Conservation (phyloP, 2,329 filamentous ascomycete genomes). For the Cadophora sp. region DNA sequence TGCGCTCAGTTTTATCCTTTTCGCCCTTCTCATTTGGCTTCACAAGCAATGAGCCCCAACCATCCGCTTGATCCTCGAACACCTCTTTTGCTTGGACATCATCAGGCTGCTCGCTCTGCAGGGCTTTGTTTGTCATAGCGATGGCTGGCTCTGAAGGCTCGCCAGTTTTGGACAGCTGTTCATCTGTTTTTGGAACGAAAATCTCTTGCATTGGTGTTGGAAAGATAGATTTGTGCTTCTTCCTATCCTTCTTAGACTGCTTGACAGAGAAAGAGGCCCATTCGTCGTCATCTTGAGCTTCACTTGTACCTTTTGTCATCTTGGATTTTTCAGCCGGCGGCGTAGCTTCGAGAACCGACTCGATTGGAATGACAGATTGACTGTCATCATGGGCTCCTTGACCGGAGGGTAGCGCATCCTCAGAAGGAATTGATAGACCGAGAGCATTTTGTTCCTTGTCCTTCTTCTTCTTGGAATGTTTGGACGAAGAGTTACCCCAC, state of each 20-base stretch:
- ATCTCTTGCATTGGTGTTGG: slow-evolving; percentile 8
- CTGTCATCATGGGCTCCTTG: background rate
- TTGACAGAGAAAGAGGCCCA: slow-evolving; percentile 8
- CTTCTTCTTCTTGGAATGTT: slow-evolving; percentile 32
- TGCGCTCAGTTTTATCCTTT: slow-evolving; percentile 11
- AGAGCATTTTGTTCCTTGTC: slow-evolving; percentile 35
- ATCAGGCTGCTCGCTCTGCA: background rate
- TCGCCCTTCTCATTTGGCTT: slow-evolving; percentile 16
- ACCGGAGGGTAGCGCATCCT: background rate
- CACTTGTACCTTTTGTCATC: background rate
- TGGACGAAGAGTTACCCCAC: slow-evolving; percentile 23
- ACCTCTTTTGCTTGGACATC: background rate
- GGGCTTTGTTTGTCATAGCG: background rate
- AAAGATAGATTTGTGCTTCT: slow-evolving; percentile 15
- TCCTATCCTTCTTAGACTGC: slow-evolving; percentile 17
- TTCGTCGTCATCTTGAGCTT: slow-evolving; percentile 10
- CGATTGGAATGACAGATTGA: background rate
- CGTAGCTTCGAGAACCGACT: background rate
- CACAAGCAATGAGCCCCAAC: slow-evolving; percentile 24
- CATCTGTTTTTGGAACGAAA: background rate
- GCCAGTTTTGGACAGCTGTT: background rate
- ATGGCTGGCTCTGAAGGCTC: background rate
- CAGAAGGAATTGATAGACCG: background rate
- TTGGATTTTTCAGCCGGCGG: background rate
- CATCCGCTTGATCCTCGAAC: slow-evolving; percentile 22